Base-by-base conservation (phyloP, 2,329 filamentous ascomycete species). In the Chrysoporthe cubensis region DNA sequence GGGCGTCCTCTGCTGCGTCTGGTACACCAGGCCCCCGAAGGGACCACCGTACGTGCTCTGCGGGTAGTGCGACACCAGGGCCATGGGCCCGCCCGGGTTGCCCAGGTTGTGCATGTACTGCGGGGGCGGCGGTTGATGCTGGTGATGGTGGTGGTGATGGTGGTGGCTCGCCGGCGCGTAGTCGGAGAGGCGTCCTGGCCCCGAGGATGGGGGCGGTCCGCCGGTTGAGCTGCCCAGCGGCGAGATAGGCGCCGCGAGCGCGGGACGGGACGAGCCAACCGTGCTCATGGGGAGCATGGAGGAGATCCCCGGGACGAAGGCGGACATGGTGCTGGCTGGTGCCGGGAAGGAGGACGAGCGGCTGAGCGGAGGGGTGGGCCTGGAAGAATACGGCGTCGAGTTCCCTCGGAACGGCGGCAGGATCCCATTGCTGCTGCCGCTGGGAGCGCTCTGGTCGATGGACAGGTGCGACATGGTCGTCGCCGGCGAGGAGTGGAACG, bases 21-120 rank as follows among this genome's bases (percentile, higher is more conserved):
- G 68, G 42, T 68, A 69, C 68, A 88, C 83, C 79, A 92, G 85
- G 2, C 76, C 78, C 9, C 71, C 66, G 34, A 69, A 66, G 62
- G 68, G 68, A 18, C 66, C 64, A 7, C 68, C 66, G 40, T 70
- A 70, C 32, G 64, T 62, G 34, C 50, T 57, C 11, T 4, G 89
- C 7, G 59, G 62, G 46, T 69, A 69, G 48, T 69, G 66, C 6
- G 68, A 68, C 44, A 95, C 87, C 69, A 96, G 81, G 8, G 90
- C 85, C 83, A 96, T 89, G 69, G 91, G 90, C 6, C 85, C 85
- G 64, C 87, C 88, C 0, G 92, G 92, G 69, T 90, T 92, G 73
- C 90, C 87, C 37, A 96, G 85, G 75, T 95, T 96, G 18, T 91
- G 91, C 82, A 95, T 88, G 40, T 69, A 69, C 48, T 71, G 69